Conservation (phyloP, 768 basidiomycete species). For the Chalciporus piperatus region DNA sequence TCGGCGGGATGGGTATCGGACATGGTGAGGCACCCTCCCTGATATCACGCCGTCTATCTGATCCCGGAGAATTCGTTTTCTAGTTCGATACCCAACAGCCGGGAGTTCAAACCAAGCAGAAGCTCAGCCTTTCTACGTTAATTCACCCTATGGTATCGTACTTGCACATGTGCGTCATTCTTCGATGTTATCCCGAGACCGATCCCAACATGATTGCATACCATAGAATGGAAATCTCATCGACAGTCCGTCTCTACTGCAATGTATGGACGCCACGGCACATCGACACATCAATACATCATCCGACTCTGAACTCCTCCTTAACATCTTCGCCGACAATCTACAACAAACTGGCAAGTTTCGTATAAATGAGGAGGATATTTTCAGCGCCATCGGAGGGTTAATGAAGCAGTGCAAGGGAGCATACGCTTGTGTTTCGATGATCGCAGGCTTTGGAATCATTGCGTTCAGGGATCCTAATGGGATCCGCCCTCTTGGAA, state of each 20-base stretch:
- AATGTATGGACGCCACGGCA: constrained; percentile 92
- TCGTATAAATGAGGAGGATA: constrained; percentile 99
- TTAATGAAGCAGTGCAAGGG: constrained; percentile 88
- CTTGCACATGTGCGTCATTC: constrained; percentile 81
- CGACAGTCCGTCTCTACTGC: constrained; percentile 83
- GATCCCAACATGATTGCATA: constrained; percentile 2
- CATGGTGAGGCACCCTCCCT: constrained; percentile 61
- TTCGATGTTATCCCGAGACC: background rate
- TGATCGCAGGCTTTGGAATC: constrained; percentile 98
- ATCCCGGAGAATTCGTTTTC: constrained; percentile 10
- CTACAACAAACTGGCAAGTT: constrained; percentile 98
- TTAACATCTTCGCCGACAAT: constrained; percentile 97
- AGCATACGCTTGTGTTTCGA: constrained; percentile 96
- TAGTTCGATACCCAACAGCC: constrained; percentile 97
- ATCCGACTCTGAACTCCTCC: constrained; percentile 93
- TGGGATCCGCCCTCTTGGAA: constrained; percentile 91
- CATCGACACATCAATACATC: constrained; percentile 99
- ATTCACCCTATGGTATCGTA: constrained; percentile 99
- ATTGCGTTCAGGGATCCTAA: constrained; percentile 98
- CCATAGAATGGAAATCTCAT: constrained; percentile 95
- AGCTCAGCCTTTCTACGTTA: constrained; percentile 99
- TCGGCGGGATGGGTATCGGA: constrained; percentile 96
- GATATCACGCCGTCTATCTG: constrained; percentile 1
- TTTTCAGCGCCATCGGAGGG: constrained; percentile 89
- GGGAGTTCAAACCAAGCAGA: constrained; percentile 96